A percentile compares a stretch with the other conserved stretches of the same genome.
phyloP scores from a whole-genome alignment of 345 rosid species.

The Reutealis trisperma region DNA sequence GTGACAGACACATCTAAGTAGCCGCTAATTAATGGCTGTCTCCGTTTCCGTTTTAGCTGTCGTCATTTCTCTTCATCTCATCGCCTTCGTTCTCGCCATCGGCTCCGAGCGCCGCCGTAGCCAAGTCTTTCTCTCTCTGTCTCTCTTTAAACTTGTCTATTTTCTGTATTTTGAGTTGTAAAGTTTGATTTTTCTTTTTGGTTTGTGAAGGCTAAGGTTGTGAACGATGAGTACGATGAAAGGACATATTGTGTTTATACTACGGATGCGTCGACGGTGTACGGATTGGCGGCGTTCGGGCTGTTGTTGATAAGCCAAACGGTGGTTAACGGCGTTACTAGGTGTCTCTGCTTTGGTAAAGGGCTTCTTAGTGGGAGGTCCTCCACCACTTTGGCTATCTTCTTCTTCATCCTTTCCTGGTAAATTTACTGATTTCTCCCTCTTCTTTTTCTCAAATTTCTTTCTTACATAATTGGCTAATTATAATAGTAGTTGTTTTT shows the following conservation, averaged over 20 bases:
- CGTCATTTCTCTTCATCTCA: constrained; percentile 67
- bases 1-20: neutral
- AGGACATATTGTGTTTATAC: constrained; percentile 64
- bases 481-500: neutral
- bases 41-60: constrained; percentile 59
- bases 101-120: constrained; percentile 98
- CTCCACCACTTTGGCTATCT: constrained; percentile 55
- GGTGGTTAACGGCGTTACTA: constrained; percentile 71
- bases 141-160: neutral
- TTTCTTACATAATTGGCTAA: neutral
- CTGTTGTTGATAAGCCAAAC: constrained; percentile 69
- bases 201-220: constrained; percentile 52
- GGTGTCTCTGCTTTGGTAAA: constrained; percentile 85
- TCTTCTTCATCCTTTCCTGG: constrained; percentile 92
- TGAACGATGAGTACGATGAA: constrained; percentile 81
- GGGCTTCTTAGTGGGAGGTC: constrained; percentile 71
- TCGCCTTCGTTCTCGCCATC: constrained; percentile 89
- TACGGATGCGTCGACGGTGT: constrained; percentile 79
- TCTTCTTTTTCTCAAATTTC: neutral
- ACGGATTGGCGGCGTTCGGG: constrained; percentile 80
- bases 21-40: constrained; percentile 59
- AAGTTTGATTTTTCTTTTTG: neutral
- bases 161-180: neutral
- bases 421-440: constrained; percentile 28
- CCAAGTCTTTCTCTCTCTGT: constrained; percentile 45